These are phyloP conservation scores for Pythium scleroteichum DNA, from an alignment of 352 stramenopile genomes.

Conservation along the genomic window DNA sequence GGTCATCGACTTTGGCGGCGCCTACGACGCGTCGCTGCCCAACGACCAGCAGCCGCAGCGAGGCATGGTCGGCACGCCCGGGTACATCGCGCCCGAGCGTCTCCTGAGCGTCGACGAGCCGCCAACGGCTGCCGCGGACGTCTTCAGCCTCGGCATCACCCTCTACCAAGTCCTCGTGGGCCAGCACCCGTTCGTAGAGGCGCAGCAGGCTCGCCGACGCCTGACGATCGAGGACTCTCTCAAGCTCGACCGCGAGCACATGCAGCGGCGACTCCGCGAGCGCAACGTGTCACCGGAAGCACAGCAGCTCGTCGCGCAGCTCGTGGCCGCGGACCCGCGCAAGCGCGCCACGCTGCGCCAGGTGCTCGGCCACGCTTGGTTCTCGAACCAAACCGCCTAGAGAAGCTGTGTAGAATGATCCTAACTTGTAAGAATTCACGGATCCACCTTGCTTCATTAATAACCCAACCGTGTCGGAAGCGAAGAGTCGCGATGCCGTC, in stretches of 20 bases:
- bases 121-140: constrained; percentile 42
- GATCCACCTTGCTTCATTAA: too few species aligned
- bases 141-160: constrained; percentile 65
- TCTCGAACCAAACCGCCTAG: constrained; percentile 21
- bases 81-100: constrained; percentile 63
- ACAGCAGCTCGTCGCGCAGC: constrained; percentile 37
- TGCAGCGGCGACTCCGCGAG: constrained; percentile 31
- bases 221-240: constrained; percentile 50
- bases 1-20: constrained; percentile 68
- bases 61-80: constrained; percentile 60
- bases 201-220: constrained; percentile 22
- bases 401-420: background rate
- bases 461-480: too few species aligned
- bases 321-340: constrained; percentile 40
- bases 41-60: constrained; percentile 5
- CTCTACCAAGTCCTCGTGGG: constrained; percentile 63
- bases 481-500: too few species aligned
- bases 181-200: constrained; percentile 50
- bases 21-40: constrained; percentile 32
- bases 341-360: constrained; percentile 39
- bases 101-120: constrained; percentile 36
- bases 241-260: constrained; percentile 42
- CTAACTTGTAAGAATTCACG: background rate
- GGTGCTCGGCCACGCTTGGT: constrained; percentile 33
- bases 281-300: constrained; percentile 35